Conservation (phyloP, 345 rosid species). For the Hibiscus trionum region DNA sequence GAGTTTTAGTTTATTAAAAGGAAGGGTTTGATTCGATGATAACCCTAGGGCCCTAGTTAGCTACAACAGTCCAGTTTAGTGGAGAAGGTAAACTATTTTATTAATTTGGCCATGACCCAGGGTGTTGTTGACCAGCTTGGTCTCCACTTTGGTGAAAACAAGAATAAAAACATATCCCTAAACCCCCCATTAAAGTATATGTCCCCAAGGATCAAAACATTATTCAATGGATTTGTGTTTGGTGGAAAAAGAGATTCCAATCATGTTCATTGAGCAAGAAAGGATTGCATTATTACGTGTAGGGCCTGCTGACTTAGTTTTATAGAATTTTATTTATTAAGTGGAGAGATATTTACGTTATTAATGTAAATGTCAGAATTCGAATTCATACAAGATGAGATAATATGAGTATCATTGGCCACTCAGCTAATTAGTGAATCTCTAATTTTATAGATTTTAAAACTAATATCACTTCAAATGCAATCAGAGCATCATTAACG, state of each 20-base stretch:
- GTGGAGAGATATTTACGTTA: no score
- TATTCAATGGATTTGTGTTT: not conserved
- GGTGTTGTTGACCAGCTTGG: constrained; percentile 1
- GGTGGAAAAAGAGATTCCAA: not conserved
- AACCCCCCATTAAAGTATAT: not conserved
- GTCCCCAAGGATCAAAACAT: not conserved
- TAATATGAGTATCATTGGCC: no score
- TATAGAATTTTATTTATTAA: no score
- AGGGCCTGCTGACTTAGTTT: no score
- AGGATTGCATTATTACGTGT: not conserved
- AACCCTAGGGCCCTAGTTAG: not conserved
- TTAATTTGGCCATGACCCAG: not conserved
- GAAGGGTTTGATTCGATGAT: not conserved
- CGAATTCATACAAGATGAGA: no score
- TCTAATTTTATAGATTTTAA: no score
- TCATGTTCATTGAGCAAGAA: not conserved
- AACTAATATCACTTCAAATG: no score
- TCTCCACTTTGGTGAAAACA: not conserved
- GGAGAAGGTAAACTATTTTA: not conserved
- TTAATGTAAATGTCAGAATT: no score
- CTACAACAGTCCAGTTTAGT: not conserved
- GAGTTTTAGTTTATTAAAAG: not conserved
- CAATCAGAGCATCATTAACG: no score
- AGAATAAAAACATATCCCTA: not conserved
- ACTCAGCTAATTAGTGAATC: no score